Base-by-base conservation (phyloP, 371 early-diverging fungal genomes). In the Apophysomyces sp. region DNA sequence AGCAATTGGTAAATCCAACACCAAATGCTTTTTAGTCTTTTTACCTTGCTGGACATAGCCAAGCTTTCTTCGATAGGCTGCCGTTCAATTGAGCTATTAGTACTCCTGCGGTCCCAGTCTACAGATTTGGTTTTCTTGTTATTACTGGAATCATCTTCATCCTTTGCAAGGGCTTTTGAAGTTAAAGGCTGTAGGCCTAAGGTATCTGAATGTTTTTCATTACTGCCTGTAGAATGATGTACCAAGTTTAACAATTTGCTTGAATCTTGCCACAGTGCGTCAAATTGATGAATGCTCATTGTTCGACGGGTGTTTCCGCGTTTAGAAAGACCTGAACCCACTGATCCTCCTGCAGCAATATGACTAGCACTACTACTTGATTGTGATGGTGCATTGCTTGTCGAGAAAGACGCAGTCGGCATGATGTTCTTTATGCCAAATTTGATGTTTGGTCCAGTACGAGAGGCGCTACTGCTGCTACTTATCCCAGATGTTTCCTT, bases 261-360 rank as follows among this genome's bases (percentile, higher is more conserved):
- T 4, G 80, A 80, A 51, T 80, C 80, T 44, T 76, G 75, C 71
- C 71, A 77, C 16, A 80, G 54, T 1, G 76, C 63, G 54, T 76
- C 77, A 12, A 80, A 55, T 52, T 80, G 77, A 18, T 80, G 80
- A 34, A 80, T 77, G 59, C 80, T 80, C 30, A 77, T 72, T 16
- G 80, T 69, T 2, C 78, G 68, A 15, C 80, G 71, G 1, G 58
- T 62, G 30, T 67, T 55, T 64, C 67, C 52, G 15, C 63, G 60
- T 49, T 55, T 61, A 24, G 41, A 39, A 16, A 57, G 65, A 9
- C 52, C 24, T 21, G 65, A 40, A 16, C 61, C 34, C 30, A 61
- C 56, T 13, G 60, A 57, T 31, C 49, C 37, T 32, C 55, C 34
- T 8, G 32, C 37, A 30, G 28, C 3, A 32, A 15, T 28, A 28